Evolutionary conservation across 139 green algal genomes (phyloP), one percentile per base, ranked within the genome.

Genomic region (Chlorella vulgaris): DNA sequence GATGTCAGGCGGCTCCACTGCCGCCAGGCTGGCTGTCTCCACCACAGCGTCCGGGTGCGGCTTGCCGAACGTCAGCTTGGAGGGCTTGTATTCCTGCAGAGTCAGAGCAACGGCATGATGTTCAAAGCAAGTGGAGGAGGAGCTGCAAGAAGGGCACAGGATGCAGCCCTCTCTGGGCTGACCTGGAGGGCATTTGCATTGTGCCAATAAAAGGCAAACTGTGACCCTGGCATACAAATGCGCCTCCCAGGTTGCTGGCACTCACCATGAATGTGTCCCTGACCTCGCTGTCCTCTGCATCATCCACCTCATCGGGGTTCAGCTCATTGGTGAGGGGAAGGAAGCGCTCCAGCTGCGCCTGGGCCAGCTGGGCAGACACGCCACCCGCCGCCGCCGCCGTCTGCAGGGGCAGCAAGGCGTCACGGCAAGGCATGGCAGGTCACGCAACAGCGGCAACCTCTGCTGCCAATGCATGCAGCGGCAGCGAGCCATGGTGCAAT

Each of bases 11-110:
- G 89, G 88, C 47, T 87, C 74, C 53, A 89, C 85, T 7, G 88
- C 74, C 21, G 86, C 81, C 67, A 93, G 86, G 33, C 81, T 89
- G 58, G 86, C 75, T 1, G 89, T 92, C 74, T 93, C 89, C 43
- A 93, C 89, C 51, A 93, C 88, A 35, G 85, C 60, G 71, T 92
- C 89, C 2, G 89, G 88, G 74, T 93, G 89, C 4, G 76, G 63
- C 31, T 43, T 7, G 7, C 89, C 89, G 3, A 82, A 74, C 10
- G 50, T 21, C 40, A 92, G 78, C 78, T 93, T 93, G 63, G 86
- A 71, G 3, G 85, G 85, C 31, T 60, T 60, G 71, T 91, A 90
- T 33, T 84, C 84, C 81, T 88, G 65, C 42, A 33, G 19, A 6
- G 26, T 2, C 0, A 15, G 13, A 65, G 4, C 36, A 28, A 74